Conservation (phyloP, 768 basidiomycete species). For the Porphyrellus cyaneotinctus region DNA sequence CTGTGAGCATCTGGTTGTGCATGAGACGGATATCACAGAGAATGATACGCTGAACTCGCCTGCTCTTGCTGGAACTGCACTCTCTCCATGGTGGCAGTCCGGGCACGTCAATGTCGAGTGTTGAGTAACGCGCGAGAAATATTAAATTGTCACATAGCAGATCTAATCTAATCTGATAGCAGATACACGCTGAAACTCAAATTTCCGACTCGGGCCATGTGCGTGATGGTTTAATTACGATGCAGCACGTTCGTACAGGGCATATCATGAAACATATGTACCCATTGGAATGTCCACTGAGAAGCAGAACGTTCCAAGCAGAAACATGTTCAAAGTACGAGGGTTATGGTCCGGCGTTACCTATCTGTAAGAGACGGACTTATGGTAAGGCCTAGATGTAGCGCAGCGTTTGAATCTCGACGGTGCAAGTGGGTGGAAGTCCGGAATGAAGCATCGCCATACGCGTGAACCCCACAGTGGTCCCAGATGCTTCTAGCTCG, state of each 20-base stretch:
- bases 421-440: neutral
- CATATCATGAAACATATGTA: neutral
- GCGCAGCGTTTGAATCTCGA: neutral
- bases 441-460: slow-evolving; percentile 7
- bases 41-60: slow-evolving; percentile 34
- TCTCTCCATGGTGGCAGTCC: slow-evolving; percentile 70
- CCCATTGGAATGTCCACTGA: neutral
- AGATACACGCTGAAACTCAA: neutral
- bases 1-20: slow-evolving; percentile 74
- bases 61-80: slow-evolving; percentile 94
- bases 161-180: slow-evolving; percentile 20
- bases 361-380: neutral
- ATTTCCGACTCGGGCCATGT: neutral
- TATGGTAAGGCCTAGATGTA: neutral
- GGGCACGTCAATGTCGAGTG: neutral
- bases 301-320: neutral
- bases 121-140: slow-evolving; percentile 5
- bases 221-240: neutral
- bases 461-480: slow-evolving; percentile 1
- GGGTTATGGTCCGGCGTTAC: neutral
- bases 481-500: neutral
- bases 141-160: neutral
- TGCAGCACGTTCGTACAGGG: slow-evolving; percentile 1
- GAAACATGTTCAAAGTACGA: slow-evolving; percentile 3
- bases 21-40: neutral